Evolutionary conservation across 805 yeast genomes (phyloP).

Genomic region (Komagataella populi): DNA sequence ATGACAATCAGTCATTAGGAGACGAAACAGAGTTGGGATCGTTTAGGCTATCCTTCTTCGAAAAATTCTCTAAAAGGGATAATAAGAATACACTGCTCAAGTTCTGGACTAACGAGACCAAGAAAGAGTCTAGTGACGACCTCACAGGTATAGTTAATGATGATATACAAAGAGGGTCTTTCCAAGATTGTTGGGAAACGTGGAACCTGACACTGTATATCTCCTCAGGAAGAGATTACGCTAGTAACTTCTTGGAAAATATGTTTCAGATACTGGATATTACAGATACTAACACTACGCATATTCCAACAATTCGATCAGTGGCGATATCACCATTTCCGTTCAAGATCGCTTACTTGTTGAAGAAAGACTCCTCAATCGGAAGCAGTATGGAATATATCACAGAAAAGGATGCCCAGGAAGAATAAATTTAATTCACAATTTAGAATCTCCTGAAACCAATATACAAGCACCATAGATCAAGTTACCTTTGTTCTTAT

Average conservation of each 20-base stretch:
- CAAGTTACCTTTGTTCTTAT: slow-evolving; percentile 12
- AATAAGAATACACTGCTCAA: background rate
- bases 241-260: slow-evolving; percentile 11
- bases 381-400: slow-evolving; percentile 13
- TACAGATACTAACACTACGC: slow-evolving; percentile 45
- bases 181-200: slow-evolving; percentile 52
- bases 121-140: slow-evolving; percentile 9
- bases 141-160: background rate
- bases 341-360: slow-evolving; percentile 21
- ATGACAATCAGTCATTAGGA: background rate
- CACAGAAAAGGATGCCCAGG: slow-evolving; percentile 10
- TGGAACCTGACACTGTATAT: slow-evolving; percentile 48
- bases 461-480: slow-evolving; percentile 54
- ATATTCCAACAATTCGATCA: slow-evolving; percentile 64
- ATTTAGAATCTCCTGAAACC: slow-evolving; percentile 38
- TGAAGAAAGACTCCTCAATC: slow-evolving; percentile 6
- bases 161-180: slow-evolving; percentile 6
- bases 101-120: slow-evolving; percentile 2
- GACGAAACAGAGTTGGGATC: background rate
- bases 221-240: slow-evolving; percentile 1
- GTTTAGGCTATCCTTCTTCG: background rate
- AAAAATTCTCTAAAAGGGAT: background rate
- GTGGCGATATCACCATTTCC: slow-evolving; percentile 58
- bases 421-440: background rate
- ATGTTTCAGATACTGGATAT: slow-evolving; percentile 33